Percentiles rank a stretch among this genome's conserved stretches.
Evolutionary conservation across 768 basidiomycete genomes (phyloP).

Genomic region (Russula sp.): DNA sequence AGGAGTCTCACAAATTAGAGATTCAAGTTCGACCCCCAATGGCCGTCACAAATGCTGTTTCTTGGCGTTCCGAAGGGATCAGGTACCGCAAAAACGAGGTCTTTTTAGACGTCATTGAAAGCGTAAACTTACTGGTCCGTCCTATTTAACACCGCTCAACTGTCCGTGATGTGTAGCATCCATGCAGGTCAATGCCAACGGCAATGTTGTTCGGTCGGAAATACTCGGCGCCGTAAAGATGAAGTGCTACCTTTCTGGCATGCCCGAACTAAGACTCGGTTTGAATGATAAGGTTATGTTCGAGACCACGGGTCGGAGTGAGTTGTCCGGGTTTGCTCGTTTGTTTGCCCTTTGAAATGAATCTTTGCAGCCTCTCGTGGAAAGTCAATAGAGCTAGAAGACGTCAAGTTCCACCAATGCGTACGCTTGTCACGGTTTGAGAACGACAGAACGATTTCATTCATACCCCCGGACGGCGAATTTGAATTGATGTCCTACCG

Average conservation of each 20-base stretch:
- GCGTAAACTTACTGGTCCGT: constrained; percentile 88
- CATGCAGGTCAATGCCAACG: constrained; percentile 87
- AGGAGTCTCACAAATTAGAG: constrained; percentile 96
- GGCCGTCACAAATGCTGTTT: constrained; percentile 97
- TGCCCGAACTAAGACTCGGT: constrained; percentile 94
- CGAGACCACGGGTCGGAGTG: constrained; percentile 92
- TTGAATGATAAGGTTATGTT: constrained; percentile 99
- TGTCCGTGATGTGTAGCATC: background rate
- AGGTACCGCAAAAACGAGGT: constrained; percentile 98
- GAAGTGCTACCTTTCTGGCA: constrained; percentile 99
- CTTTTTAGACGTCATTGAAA: constrained; percentile 97
- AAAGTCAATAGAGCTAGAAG: constrained; percentile 99
- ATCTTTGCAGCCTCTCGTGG: constrained; percentile 66
- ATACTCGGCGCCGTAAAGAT: constrained; percentile 99
- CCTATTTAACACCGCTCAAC: background rate
- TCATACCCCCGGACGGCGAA: constrained; percentile 98
- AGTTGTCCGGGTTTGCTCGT: constrained; percentile 35
- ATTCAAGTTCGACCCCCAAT: constrained; percentile 81
- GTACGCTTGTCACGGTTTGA: constrained; percentile 96
- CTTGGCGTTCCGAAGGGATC: constrained; percentile 97
- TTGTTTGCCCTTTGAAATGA: background rate
- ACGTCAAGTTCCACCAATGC: constrained; percentile 99
- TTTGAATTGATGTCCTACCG: constrained; percentile 99
- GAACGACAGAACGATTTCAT: constrained; percentile 97
- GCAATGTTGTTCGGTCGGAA: constrained; percentile 95